Evolutionary conservation across 1,284 basidiomycete genomes (phyloP).

Genomic region (Hemileia vastatrix): DNA sequence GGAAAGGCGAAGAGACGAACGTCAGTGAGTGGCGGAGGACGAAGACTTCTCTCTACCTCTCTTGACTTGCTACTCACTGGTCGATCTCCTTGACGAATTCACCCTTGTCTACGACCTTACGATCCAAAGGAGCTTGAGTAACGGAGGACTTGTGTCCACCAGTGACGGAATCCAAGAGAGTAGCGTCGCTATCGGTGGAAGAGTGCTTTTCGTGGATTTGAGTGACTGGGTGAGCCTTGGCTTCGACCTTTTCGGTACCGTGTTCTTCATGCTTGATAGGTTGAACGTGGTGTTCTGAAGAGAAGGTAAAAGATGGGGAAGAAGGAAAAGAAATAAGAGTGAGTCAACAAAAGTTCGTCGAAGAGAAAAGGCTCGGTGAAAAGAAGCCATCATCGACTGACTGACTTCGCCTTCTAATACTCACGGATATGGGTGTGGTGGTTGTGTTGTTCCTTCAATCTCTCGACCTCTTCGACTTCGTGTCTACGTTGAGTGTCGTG

Average conservation of each 20-base stretch:
- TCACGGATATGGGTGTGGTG: slow-evolving; percentile 36
- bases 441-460: slow-evolving; percentile 35
- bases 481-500: slow-evolving; percentile 34
- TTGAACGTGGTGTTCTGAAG: slow-evolving; percentile 37
- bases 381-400: not conserved
- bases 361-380: not conserved
- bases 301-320: too few relatives aligned
- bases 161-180: slow-evolving; percentile 34
- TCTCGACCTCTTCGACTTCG: slow-evolving; percentile 38
- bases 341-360: not conserved
- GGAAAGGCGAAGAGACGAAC: not conserved
- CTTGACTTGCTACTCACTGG: slow-evolving; percentile 18
- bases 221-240: slow-evolving; percentile 33
- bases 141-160: slow-evolving; percentile 27
- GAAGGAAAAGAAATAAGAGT: too few relatives aligned
- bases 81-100: slow-evolving; percentile 37
- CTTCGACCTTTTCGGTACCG: slow-evolving; percentile 34
- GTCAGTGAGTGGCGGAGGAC: not conserved
- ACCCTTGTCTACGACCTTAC: slow-evolving; percentile 38
- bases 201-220: slow-evolving; percentile 37
- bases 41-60: not conserved
- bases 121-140: slow-evolving; percentile 29
- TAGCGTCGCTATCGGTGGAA: slow-evolving; percentile 40
- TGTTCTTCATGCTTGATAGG: slow-evolving; percentile 36
- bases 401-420: not conserved